phyloP scores from a whole-genome alignment of 768 basidiomycete species.

The Tephrocybe sp. region DNA sequence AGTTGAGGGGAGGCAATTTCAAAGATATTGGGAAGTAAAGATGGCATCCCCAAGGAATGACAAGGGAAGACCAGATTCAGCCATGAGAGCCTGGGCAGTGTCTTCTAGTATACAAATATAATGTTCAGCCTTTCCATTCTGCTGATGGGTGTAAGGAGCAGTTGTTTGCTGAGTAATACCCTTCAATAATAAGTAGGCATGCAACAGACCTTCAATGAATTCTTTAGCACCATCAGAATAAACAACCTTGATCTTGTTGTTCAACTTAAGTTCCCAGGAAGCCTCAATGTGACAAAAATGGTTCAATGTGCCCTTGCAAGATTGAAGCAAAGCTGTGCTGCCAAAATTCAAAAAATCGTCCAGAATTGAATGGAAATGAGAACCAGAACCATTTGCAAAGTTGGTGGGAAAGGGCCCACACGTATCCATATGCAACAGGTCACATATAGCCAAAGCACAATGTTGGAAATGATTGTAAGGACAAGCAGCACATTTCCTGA shows the following conservation, averaged over 20 bases:
- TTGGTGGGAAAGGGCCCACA: slow-evolving; percentile 22
- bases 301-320: slow-evolving; percentile 6
- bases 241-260: neutral
- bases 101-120: slow-evolving; percentile 28
- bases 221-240: slow-evolving; percentile 1
- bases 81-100: slow-evolving; percentile 21
- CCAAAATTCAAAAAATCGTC: slow-evolving; percentile 19
- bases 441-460: slow-evolving; percentile 9
- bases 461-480: slow-evolving; percentile 11
- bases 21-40: slow-evolving; percentile 19
- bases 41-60: slow-evolving; percentile 26
- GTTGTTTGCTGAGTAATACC: slow-evolving; percentile 24
- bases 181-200: neutral
- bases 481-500: slow-evolving; percentile 23
- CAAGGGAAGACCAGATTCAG: slow-evolving; percentile 20
- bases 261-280: neutral
- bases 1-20: slow-evolving; percentile 20
- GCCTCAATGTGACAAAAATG: neutral
- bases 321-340: neutral
- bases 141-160: slow-evolving; percentile 29
- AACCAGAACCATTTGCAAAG: slow-evolving; percentile 13
- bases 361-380: slow-evolving; percentile 10
- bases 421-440: slow-evolving; percentile 26
- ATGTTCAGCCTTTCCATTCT: slow-evolving; percentile 32
- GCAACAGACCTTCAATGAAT: neutral